A percentile compares a stretch with the other conserved stretches of the same genome.
Evolutionary conservation across 2,329 filamentous ascomycete species (phyloP).

Genomic region (Kalaharituber pfeilii): DNA sequence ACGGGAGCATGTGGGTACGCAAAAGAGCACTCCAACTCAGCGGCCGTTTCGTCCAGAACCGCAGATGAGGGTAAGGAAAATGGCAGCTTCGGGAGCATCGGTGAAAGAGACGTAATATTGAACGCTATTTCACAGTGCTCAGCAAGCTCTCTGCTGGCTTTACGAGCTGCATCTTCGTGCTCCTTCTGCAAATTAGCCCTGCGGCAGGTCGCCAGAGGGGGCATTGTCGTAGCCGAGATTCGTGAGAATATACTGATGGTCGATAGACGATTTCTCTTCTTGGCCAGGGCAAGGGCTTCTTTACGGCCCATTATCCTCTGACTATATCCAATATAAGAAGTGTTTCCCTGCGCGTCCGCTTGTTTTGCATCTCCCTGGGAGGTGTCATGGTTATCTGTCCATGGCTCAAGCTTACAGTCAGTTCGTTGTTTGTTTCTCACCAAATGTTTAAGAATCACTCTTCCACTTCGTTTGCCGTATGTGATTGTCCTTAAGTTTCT

Average conservation of each 20-base stretch:
- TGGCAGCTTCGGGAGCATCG: neutral
- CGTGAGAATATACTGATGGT: neutral
- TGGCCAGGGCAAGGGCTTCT: neutral
- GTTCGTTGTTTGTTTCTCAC: too few species aligned
- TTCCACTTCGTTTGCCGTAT: too few species aligned
- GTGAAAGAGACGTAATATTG: constrained; percentile 27
- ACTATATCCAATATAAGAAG: too few species aligned
- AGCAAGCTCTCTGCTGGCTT: constrained; percentile 69
- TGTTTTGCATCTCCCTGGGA: too few species aligned
- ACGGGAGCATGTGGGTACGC: constrained; percentile 1
- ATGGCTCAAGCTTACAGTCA: too few species aligned
- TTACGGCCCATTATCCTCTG: neutral
- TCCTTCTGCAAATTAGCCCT: neutral
- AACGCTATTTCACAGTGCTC: constrained; percentile 89
- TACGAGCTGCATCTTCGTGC: constrained; percentile 52
- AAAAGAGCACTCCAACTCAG: neutral
- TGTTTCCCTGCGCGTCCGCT: too few species aligned
- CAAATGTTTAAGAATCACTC: too few species aligned
- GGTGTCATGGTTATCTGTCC: too few species aligned
- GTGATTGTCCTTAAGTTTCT: too few species aligned
- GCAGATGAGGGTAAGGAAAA: neutral
- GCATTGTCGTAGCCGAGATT: neutral
- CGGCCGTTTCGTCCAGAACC: neutral
- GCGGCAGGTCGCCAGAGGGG: neutral
- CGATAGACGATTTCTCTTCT: neutral